Evolutionary conservation across 163 green algal species (phyloP).

Genomic region (Prototheca stagnorum): DNA sequence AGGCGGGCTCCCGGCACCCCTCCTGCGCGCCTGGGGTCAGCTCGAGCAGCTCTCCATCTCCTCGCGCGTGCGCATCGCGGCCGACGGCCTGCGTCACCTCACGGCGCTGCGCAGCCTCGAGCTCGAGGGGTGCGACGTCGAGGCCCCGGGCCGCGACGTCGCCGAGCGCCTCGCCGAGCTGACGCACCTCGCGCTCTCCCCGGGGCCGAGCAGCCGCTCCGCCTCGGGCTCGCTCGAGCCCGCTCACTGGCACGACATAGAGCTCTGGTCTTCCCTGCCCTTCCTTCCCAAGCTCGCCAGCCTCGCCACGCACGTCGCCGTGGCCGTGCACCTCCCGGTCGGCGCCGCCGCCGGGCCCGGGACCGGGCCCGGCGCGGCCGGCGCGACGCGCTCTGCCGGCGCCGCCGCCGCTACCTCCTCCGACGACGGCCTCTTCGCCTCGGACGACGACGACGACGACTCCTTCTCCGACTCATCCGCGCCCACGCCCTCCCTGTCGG

Average conservation of each 20-base stretch:
- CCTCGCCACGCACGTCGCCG: neutral
- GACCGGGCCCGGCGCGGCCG: neutral
- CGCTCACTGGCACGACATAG: neutral
- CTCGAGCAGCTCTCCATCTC: constrained; percentile 11
- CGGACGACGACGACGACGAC: no score
- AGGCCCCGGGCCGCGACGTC: neutral
- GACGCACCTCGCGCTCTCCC: constrained; percentile 5
- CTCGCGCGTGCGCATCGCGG: constrained; percentile 7
- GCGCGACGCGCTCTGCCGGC: neutral
- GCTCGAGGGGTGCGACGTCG: constrained; percentile 7
- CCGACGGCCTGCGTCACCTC: constrained; percentile 7
- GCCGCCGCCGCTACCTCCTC: no score
- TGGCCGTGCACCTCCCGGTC: neutral
- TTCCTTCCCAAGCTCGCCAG: neutral
- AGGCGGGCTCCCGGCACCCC: constrained; percentile 6
- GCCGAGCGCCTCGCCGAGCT: constrained; percentile 4
- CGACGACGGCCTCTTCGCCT: no score
- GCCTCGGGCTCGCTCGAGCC: neutral
- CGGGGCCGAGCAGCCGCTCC: neutral
- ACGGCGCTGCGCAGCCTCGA: constrained; percentile 9
- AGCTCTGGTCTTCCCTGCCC: neutral
- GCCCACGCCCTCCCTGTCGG: no score
- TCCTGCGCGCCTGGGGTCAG: constrained; percentile 7
- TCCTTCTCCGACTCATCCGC: no score
- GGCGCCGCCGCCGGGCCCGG: neutral